These are phyloP conservation scores for Saccharomycopsis hybrid DNA, from an alignment of 1,139 yeast species.

Conservation along the genomic window DNA sequence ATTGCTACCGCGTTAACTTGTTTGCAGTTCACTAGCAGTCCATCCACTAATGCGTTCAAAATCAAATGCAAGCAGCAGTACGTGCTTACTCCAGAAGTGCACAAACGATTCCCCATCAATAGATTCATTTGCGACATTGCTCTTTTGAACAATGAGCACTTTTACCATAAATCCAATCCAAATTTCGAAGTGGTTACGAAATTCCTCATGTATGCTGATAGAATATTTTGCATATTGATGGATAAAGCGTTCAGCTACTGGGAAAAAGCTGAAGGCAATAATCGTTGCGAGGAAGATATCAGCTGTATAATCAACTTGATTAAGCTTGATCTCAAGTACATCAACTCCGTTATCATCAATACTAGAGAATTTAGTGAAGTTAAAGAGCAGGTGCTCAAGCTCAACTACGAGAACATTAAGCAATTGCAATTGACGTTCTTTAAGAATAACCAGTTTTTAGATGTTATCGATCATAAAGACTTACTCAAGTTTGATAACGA, in stretches of 20 bases:
- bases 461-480: slow-evolving; percentile 7
- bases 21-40: background rate
- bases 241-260: slow-evolving; percentile 14
- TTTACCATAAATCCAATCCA: background rate
- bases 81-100: background rate
- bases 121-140: slow-evolving; percentile 10
- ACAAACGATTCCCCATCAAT: slow-evolving; percentile 9
- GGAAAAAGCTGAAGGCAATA: slow-evolving; percentile 7
- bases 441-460: slow-evolving; percentile 14
- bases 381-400: background rate
- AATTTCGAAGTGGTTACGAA: background rate
- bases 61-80: slow-evolving; percentile 4
- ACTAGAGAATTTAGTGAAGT: background rate
- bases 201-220: slow-evolving; percentile 5
- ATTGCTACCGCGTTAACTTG: background rate
- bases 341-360: background rate
- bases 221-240: slow-evolving; percentile 6
- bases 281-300: background rate
- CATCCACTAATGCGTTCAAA: background rate
- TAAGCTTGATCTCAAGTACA: background rate
- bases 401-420: slow-evolving; percentile 13
- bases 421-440: slow-evolving; percentile 14
- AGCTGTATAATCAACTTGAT: background rate
- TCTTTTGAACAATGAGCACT: background rate
- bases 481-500: slow-evolving; percentile 4